A percentile compares a stretch with the other conserved stretches of the same genome.
Conservation (phyloP, 192 early-diverging fungal genomes). For the Entomortierella lignicola region DNA sequence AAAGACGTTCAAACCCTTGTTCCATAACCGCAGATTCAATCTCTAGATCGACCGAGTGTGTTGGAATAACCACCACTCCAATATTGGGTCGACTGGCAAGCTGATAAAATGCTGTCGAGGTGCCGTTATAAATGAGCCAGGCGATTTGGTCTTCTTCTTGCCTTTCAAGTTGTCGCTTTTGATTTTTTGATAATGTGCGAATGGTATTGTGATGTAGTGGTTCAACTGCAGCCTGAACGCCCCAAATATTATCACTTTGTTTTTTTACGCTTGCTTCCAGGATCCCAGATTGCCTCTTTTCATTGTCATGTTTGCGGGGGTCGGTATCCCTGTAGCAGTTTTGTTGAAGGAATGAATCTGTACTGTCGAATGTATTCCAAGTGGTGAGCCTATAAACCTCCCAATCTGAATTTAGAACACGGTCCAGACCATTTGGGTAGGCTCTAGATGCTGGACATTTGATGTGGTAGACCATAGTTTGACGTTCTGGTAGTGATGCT, state of each 20-base stretch:
- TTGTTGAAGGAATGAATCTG: slow-evolving; percentile 13
- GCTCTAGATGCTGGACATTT: slow-evolving; percentile 6
- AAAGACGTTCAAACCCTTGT: slow-evolving; percentile 14
- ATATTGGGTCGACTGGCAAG: slow-evolving; percentile 23
- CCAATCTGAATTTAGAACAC: slow-evolving; percentile 14
- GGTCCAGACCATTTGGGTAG: slow-evolving; percentile 5
- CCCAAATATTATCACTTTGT: background rate
- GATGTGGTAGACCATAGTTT: slow-evolving; percentile 18
- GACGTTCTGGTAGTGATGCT: slow-evolving; percentile 20
- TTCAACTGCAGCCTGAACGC: slow-evolving; percentile 12
- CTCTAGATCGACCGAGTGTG: slow-evolving; percentile 24
- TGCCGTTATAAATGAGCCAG: slow-evolving; percentile 20
- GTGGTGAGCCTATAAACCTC: slow-evolving; percentile 14
- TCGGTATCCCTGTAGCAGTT: slow-evolving; percentile 27
- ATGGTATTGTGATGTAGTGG: slow-evolving; percentile 2
- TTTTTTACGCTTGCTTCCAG: background rate
- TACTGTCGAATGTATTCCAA: slow-evolving; percentile 28
- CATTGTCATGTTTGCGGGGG: background rate
- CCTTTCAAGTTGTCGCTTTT: slow-evolving; percentile 18
- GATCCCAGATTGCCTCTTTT: background rate
- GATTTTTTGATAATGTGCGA: background rate
- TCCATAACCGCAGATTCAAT: slow-evolving; percentile 5
- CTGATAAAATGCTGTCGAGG: slow-evolving; percentile 37
- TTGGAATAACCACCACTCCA: slow-evolving; percentile 45
- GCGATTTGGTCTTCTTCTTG: background rate